phyloP scores from a whole-genome alignment of 371 early-diverging fungal species.

The Parasitella parasitica region DNA sequence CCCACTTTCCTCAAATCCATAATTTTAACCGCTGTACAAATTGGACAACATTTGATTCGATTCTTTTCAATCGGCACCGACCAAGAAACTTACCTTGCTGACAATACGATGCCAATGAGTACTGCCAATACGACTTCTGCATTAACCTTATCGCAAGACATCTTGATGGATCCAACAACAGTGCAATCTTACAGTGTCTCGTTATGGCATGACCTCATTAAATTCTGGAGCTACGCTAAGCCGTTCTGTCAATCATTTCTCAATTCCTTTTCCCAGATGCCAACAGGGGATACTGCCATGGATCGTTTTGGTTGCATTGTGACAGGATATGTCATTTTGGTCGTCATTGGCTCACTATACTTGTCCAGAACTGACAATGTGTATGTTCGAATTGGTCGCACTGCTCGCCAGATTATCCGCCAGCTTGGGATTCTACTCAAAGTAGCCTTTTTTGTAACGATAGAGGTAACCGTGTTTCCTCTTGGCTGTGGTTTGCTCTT shows the following conservation, averaged over 20 bases:
- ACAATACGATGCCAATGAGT: no score
- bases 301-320: conserved; percentile 34
- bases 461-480: conserved; percentile 86
- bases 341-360: conserved; percentile 31
- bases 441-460: conserved; percentile 72
- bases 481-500: conserved; percentile 79
- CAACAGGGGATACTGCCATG: not conserved
- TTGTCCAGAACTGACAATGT: conserved; percentile 1
- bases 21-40: not conserved
- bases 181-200: not conserved
- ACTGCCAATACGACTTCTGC: not conserved
- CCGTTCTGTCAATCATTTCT: not conserved
- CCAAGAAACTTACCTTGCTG: no score
- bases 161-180: not conserved
- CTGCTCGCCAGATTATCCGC: conserved; percentile 37
- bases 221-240: not conserved
- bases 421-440: conserved; percentile 58
- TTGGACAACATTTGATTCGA: not conserved
- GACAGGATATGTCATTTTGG: conserved; percentile 32
- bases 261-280: not conserved
- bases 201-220: not conserved
- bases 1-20: not conserved
- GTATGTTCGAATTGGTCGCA: conserved; percentile 26
- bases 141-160: not conserved
- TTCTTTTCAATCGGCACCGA: not conserved